A percentile compares a stretch with the other conserved stretches of the same genome.
Conservation (phyloP, 805 yeast species). For the Candida sanyiensis region DNA sequence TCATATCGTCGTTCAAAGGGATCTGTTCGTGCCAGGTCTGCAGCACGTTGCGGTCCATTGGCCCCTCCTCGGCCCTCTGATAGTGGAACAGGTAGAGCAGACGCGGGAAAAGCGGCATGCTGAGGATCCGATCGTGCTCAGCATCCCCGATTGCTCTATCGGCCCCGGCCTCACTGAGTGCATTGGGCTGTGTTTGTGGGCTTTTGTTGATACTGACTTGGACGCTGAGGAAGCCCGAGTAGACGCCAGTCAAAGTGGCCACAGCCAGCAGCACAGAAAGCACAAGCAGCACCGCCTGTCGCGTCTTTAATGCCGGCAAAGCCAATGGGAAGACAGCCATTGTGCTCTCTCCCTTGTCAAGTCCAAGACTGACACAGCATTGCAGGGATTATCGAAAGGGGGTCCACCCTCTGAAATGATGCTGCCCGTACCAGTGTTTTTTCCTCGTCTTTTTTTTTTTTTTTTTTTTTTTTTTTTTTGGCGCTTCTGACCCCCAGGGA, state of each 20-base stretch:
- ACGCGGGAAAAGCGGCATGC: not conserved
- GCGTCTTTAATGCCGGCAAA: not conserved
- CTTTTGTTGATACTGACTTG: not conserved
- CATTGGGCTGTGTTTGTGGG: too few relatives aligned
- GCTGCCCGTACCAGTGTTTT: not conserved
- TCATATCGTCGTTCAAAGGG: slow-evolving; percentile 1
- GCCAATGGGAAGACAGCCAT: too few relatives aligned
- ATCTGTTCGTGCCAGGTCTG: slow-evolving; percentile 6
- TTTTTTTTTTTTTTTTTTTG: too few relatives aligned
- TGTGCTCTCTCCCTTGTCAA: not conserved
- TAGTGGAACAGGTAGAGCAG: not conserved
- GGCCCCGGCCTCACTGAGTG: too few relatives aligned
- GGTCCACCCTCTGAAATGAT: too few relatives aligned
- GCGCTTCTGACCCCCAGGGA: too few relatives aligned
- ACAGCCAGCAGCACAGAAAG: not conserved
- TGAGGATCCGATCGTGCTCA: not conserved
- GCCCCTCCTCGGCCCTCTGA: not conserved
- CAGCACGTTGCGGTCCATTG: not conserved
- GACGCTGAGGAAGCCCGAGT: not conserved
- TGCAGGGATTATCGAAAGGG: too few relatives aligned
- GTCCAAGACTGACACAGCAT: not conserved
- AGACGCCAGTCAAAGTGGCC: not conserved
- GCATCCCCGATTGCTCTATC: too few relatives aligned
- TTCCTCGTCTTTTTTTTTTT: not conserved
- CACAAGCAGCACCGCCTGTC: not conserved